Evolutionary conservation across 345 rosid genomes (phyloP), one percentile per base, ranked within the genome.

Genomic region (rapeseed (Brassica napus)): DNA sequence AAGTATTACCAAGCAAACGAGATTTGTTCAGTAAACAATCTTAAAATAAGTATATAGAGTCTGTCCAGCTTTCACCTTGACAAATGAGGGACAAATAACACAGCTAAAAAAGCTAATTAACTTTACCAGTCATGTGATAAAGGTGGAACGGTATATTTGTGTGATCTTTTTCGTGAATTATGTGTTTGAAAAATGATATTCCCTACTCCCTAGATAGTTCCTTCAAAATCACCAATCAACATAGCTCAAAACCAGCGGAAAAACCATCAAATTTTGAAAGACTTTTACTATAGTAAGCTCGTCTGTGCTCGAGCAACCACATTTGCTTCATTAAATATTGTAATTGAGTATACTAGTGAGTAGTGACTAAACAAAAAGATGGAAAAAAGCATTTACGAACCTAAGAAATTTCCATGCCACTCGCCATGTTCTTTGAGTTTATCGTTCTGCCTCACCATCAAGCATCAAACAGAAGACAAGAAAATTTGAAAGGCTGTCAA

Each of bases 71-170:
- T 71, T 76, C 63, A 71, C 74, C 52, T 76, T 71, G 58, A 76
- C 73, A 65, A 73, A 76, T 44, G 63, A 77, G 77, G 60, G 79
- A 62, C 82, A 80, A 75, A 75, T 49, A 65, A 80, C 54, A 42
- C 68, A 6, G 15, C 58, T 75, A 71, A 75, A 54, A 42, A 59
- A 76, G 80, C 52, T 76, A 52, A 14, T 59, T 59, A 65, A 44
- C 80, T 81, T 80, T 80, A 75, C 28, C 65, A 75, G 70, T 64
- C 75, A 75, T 62, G 79, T 80, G 75, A 47, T 80, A 69, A n/a
- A 74, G 75, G 83, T 74, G 18, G 49, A 79, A 4, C 52, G 82
- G 42, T 74, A 67, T 65, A 34, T 75, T 63, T 37, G 16, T 69
- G 79, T 64, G 55, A 69, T 55, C 83, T 62, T 71, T 71, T 71